A percentile compares a stretch with the other conserved stretches of the same genome.
Conservation (phyloP, 2,329 filamentous ascomycete species). For the Penicillium expansum region DNA sequence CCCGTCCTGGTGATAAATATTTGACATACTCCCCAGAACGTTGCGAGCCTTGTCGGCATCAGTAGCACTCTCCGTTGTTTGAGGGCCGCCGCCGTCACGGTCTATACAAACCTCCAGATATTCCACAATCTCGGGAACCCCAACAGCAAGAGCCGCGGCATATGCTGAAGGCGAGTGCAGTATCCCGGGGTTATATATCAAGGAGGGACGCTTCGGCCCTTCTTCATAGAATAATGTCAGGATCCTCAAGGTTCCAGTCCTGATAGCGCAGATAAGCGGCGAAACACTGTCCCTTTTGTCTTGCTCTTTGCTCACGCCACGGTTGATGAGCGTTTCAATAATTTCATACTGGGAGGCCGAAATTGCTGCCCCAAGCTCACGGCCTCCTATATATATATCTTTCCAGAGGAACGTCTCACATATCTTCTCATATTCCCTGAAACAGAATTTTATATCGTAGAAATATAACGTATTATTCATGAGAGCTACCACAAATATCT, state of each 20-base stretch:
- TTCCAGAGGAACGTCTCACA: too few species aligned
- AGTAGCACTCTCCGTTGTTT: background rate
- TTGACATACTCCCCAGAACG: background rate
- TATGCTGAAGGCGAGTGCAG: background rate
- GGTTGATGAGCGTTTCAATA: background rate
- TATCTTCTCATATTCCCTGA: too few species aligned
- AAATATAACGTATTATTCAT: too few species aligned
- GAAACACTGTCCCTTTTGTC: too few species aligned
- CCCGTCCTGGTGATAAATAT: too few species aligned
- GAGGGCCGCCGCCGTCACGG: background rate
- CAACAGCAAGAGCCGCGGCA: background rate
- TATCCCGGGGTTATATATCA: background rate
- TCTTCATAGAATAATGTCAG: background rate
- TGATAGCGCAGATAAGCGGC: background rate
- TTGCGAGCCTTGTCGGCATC: background rate
- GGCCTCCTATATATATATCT: too few species aligned
- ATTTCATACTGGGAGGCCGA: background rate
- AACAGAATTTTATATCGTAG: too few species aligned
- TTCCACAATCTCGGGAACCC: background rate
- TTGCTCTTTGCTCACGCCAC: background rate
- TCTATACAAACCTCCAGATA: background rate
- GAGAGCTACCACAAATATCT: too few species aligned
- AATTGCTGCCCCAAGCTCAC: background rate
- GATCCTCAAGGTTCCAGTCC: background rate
- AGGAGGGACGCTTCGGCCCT: background rate